These are phyloP conservation scores for Xylaria sp. DNA, from an alignment of 2,329 filamentous ascomycete genomes.

Conservation along the genomic window DNA sequence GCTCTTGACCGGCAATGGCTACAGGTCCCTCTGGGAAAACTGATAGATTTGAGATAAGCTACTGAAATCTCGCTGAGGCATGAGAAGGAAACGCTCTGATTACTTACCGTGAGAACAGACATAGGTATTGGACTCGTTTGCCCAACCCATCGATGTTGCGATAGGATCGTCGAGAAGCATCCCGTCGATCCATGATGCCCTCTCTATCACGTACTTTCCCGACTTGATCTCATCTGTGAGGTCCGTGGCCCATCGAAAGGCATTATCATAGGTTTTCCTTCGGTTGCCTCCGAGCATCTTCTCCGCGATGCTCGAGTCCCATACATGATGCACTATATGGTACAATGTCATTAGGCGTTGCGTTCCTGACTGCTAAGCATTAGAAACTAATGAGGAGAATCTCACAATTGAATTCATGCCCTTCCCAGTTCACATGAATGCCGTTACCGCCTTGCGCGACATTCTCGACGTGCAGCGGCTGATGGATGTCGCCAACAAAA, in stretches of 20 bases:
- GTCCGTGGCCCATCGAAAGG: slow-evolving; percentile 66
- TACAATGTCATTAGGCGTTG: slow-evolving; percentile 18
- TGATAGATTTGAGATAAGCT: slow-evolving; percentile 43
- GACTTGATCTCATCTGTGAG: slow-evolving; percentile 65
- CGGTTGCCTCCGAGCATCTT: slow-evolving; percentile 68
- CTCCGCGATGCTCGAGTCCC: slow-evolving; percentile 77
- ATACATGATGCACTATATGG: slow-evolving; percentile 70
- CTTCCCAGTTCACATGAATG: slow-evolving; percentile 72
- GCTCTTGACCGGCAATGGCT: slow-evolving; percentile 68
- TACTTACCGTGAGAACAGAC: slow-evolving; percentile 70
- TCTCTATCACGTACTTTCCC: slow-evolving; percentile 65
- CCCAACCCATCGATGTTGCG: slow-evolving; percentile 71
- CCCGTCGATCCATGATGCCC: slow-evolving; percentile 66
- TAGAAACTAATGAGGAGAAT: slow-evolving; percentile 1
- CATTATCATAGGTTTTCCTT: slow-evolving; percentile 61
- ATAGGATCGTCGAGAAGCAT: slow-evolving; percentile 65
- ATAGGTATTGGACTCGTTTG: slow-evolving; percentile 69
- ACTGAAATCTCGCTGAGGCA: not conserved
- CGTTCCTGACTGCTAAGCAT: not conserved
- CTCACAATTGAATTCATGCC: slow-evolving; percentile 63
- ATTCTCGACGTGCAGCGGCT: slow-evolving; percentile 74
- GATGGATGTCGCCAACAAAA: slow-evolving; percentile 77
- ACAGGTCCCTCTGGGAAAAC: slow-evolving; percentile 71
- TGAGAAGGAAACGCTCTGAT: slow-evolving; percentile 5
- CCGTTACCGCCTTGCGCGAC: slow-evolving; percentile 74